A percentile compares a stretch with the other conserved stretches of the same genome.
Conservation (phyloP, 83 land plant species). For the Thuja plicata region DNA sequence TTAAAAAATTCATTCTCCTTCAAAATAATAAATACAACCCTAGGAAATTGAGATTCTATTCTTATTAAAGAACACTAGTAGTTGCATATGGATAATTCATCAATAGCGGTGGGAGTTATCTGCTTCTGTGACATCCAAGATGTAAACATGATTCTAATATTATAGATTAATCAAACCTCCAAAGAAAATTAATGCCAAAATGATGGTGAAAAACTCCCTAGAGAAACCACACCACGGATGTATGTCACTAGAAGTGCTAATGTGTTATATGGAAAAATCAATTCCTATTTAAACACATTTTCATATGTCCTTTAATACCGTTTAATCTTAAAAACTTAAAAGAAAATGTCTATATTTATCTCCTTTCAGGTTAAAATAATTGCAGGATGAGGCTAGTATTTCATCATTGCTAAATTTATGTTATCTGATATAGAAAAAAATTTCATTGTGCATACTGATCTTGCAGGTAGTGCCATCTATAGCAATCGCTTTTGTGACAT, state of each 20-base stretch:
- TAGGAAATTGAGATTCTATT: background rate
- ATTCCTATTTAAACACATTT: too few relatives aligned
- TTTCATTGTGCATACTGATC: background rate
- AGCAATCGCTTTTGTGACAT: slow-evolving; percentile 91
- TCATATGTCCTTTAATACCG: background rate
- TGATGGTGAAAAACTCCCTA: background rate
- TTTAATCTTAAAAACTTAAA: background rate
- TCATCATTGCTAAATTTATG: background rate
- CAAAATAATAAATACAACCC: background rate
- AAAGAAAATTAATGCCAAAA: background rate
- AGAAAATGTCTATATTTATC: too few relatives aligned
- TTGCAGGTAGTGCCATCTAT: slow-evolving; percentile 93
- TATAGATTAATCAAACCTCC: background rate
- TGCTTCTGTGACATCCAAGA: background rate
- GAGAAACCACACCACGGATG: background rate
- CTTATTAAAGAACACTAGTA: background rate
- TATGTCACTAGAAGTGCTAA: background rate
- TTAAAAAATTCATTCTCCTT: too few relatives aligned
- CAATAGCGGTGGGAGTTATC: too few relatives aligned
- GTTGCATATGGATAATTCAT: too few relatives aligned
- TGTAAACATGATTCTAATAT: too few relatives aligned
- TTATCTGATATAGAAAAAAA: background rate
- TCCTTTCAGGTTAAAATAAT: background rate
- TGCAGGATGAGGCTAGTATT: background rate
- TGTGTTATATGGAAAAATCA: background rate